Conservation (phyloP, 306 rosid species). For the Corylus heterophylla region DNA sequence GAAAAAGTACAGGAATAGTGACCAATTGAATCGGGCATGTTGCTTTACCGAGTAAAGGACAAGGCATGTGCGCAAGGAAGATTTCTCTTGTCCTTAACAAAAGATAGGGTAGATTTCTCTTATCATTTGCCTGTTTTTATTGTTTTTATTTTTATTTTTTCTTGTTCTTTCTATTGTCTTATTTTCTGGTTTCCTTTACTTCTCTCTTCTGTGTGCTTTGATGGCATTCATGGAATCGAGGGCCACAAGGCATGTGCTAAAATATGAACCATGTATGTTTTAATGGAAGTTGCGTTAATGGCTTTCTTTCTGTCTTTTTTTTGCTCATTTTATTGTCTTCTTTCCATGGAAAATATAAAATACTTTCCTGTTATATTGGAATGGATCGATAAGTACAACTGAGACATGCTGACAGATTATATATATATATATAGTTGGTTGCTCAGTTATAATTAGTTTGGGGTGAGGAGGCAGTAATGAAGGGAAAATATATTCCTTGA, state of each 20-base stretch:
- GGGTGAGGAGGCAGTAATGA: too few relatives aligned
- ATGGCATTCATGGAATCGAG: background rate
- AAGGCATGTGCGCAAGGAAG: slow-evolving; percentile 5
- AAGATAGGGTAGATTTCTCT: background rate
- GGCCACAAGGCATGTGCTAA: slow-evolving; percentile 1
- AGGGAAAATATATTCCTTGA: too few relatives aligned
- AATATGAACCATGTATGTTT: background rate
- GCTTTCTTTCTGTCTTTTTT: background rate
- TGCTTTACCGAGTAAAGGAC: slow-evolving; percentile 1
- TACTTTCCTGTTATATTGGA: background rate
- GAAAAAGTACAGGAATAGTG: background rate
- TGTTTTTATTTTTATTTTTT: background rate
- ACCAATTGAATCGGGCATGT: background rate
- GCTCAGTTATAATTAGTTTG: too few relatives aligned
- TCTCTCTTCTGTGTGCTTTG: background rate
- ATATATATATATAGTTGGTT: too few relatives aligned
- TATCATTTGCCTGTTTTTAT: background rate
- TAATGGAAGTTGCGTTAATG: background rate
- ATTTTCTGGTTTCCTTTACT: background rate
- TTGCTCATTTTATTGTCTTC: background rate
- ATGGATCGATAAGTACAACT: background rate
- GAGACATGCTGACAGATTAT: background rate
- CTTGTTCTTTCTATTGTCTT: slow-evolving; percentile 2
- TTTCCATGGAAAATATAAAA: background rate
- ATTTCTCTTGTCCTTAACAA: background rate